Evolutionary conservation across 352 stramenopile species (phyloP).

Genomic region (Globisporangium solare): DNA sequence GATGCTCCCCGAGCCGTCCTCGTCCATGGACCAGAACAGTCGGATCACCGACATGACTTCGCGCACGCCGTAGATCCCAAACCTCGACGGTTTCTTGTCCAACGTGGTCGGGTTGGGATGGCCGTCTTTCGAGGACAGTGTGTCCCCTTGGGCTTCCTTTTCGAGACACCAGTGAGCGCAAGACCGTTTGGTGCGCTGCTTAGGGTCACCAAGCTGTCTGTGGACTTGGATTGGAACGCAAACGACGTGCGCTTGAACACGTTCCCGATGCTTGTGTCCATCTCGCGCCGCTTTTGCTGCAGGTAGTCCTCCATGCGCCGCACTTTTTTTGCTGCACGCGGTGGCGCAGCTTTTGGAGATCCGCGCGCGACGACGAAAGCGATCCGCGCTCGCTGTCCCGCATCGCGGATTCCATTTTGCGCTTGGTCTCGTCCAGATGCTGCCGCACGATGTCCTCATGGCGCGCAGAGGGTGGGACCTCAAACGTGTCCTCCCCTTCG

Average conservation of each 20-base stretch:
- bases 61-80: slow-evolving; percentile 63
- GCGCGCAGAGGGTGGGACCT: background rate
- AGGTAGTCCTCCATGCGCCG: slow-evolving; percentile 67
- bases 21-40: slow-evolving; percentile 69
- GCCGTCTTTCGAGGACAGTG: background rate
- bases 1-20: slow-evolving; percentile 57
- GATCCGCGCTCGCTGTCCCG: slow-evolving; percentile 22
- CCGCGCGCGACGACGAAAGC: slow-evolving; percentile 10
- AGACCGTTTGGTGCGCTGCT: too few relatives aligned
- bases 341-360: slow-evolving; percentile 28
- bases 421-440: slow-evolving; percentile 43
- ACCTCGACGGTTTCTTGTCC: slow-evolving; percentile 33
- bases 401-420: slow-evolving; percentile 46
- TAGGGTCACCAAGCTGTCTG: background rate
- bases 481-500: slow-evolving; percentile 4
- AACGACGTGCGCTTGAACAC: slow-evolving; percentile 68
- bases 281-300: slow-evolving; percentile 61
- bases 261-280: slow-evolving; percentile 63
- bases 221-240: slow-evolving; percentile 24
- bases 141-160: too few relatives aligned
- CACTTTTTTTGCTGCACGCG: slow-evolving; percentile 40
- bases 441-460: slow-evolving; percentile 17
- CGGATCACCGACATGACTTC: slow-evolving; percentile 77
- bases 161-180: too few relatives aligned
- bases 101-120: slow-evolving; percentile 10